Conservation (phyloP, 495 filamentous ascomycete species). For the Penicillium goetzii region DNA sequence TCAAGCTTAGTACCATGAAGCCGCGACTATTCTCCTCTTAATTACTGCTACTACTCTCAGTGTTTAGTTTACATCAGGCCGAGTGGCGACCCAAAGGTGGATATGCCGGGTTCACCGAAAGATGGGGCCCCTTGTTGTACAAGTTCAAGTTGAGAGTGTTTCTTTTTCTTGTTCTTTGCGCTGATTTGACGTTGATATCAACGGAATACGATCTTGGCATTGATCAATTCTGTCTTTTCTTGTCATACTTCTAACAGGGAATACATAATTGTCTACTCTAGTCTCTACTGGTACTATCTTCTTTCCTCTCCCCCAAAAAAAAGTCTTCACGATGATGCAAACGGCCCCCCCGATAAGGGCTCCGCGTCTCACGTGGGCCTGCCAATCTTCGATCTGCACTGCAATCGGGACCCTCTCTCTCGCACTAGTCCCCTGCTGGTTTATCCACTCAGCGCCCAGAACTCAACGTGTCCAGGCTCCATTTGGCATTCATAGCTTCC, state of each 20-base stretch:
- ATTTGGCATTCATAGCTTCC: constrained; percentile 11
- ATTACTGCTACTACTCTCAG: neutral
- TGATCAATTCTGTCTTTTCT: neutral
- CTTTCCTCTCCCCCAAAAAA: neutral
- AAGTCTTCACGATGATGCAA: constrained; percentile 23
- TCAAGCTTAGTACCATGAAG: constrained; percentile 5
- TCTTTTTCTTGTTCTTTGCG: neutral
- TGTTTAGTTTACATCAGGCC: constrained; percentile 28
- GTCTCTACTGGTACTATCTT: no score
- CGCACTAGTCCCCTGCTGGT: neutral
- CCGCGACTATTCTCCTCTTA: neutral
- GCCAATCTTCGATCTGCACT: constrained; percentile 16
- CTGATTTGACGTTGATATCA: neutral
- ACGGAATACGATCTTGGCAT: neutral
- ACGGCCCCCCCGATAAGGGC: constrained; percentile 29
- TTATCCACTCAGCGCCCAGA: constrained; percentile 3
- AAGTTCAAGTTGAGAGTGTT: neutral
- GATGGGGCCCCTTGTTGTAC: constrained; percentile 9
- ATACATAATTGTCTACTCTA: neutral
- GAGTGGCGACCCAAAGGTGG: constrained; percentile 36
- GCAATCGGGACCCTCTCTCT: constrained; percentile 11
- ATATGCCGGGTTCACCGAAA: constrained; percentile 26
- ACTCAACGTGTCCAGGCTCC: constrained; percentile 13
- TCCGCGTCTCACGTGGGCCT: constrained; percentile 29
- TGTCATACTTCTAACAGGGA: neutral